A percentile compares a stretch with the other conserved stretches of the same genome.
Conservation (phyloP, 306 rosid genomes). For the Canavalia gladiata region DNA sequence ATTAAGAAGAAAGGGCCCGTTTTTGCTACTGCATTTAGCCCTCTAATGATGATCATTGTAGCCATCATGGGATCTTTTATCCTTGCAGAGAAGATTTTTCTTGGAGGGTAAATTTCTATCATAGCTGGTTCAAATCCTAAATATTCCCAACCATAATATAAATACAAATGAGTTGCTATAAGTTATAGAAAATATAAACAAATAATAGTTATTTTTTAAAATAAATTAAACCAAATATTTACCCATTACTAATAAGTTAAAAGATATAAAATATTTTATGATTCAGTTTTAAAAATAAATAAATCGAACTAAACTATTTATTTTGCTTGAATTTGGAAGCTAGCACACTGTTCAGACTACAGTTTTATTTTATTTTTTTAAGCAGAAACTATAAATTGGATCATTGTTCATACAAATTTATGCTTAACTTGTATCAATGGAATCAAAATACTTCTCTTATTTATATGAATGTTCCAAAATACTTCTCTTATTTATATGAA, state of each 20-base stretch:
- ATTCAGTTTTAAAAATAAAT: background rate
- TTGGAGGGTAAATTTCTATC: constrained; percentile 74
- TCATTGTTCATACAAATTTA: background rate
- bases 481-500: no score
- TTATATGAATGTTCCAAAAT: no score
- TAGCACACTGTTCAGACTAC: background rate
- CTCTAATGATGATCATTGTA: constrained; percentile 91
- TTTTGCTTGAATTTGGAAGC: background rate
- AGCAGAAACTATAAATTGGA: background rate
- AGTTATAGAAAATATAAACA: background rate
- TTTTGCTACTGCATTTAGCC: constrained; percentile 94
- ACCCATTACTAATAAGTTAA: background rate
- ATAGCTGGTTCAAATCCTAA: background rate
- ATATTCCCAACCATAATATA: no score
- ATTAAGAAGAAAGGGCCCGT: constrained; percentile 89
- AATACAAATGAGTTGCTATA: no score
- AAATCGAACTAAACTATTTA: background rate
- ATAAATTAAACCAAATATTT: background rate
- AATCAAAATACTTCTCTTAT: no score
- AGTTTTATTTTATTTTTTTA: no score
- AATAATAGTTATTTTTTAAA: background rate
- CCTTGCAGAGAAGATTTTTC: constrained; percentile 75
- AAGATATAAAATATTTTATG: background rate
- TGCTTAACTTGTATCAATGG: background rate
- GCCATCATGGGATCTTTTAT: constrained; percentile 86